phyloP scores from a whole-genome alignment of 345 rosid genomes.

The Turnera subulata region DNA sequence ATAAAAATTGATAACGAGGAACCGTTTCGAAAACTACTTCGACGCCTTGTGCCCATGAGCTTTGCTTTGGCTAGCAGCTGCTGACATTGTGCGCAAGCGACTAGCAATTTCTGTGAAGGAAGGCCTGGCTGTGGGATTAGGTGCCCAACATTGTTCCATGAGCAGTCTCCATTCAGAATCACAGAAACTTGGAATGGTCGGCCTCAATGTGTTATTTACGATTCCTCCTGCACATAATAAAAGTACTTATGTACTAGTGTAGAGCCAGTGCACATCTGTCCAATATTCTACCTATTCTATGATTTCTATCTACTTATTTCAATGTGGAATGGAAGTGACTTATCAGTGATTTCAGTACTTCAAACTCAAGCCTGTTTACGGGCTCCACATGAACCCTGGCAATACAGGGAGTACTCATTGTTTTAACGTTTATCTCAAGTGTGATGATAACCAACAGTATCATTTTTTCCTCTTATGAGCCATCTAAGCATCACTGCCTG shows the following conservation, averaged over 20 bases:
- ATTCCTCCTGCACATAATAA: conserved; percentile 53
- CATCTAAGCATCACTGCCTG: not conserved
- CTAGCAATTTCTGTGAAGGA: conserved; percentile 69
- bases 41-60: conserved; percentile 49
- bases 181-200: conserved; percentile 59
- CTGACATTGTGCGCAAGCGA: conserved; percentile 57
- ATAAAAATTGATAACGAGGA: not conserved
- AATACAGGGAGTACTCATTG: too few species aligned
- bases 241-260: not conserved
- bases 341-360: not conserved
- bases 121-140: conserved; percentile 65
- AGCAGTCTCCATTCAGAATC: conserved; percentile 66
- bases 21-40: conserved; percentile 25
- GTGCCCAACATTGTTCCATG: conserved; percentile 87
- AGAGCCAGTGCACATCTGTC: too few species aligned
- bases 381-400: too few species aligned
- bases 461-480: not conserved
- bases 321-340: too few species aligned
- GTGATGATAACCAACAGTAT: not conserved
- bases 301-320: too few species aligned
- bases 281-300: too few species aligned
- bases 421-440: not conserved
- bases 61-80: conserved; percentile 51
- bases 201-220: conserved; percentile 74
- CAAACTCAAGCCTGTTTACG: not conserved